phyloP scores from a whole-genome alignment of 169 alveolate genomes.

The Plasmodium coatneyi region DNA sequence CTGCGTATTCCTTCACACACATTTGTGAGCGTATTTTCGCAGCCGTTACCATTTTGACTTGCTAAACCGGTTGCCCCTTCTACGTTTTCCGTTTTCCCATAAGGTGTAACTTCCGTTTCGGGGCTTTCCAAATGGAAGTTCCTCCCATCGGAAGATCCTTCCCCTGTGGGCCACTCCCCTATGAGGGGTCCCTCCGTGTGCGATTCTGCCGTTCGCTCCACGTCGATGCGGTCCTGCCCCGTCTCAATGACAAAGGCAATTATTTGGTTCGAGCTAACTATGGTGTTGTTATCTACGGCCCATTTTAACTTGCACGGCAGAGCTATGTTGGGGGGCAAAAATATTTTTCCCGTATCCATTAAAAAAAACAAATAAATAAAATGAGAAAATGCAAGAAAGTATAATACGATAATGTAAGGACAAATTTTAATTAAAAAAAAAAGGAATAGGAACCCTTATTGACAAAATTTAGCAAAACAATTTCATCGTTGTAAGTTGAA shows the following conservation, averaged over 20 bases:
- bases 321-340: conserved; percentile 20
- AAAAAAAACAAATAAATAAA: not conserved
- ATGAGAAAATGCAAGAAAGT: not conserved
- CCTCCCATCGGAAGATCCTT: not conserved
- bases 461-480: not conserved
- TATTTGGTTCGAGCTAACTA: conserved; percentile 59
- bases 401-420: not conserved
- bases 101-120: not conserved
- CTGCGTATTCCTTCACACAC: not conserved
- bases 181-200: not conserved
- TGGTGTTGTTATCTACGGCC: conserved; percentile 59
- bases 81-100: not conserved
- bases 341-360: conserved; percentile 54
- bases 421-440: not conserved
- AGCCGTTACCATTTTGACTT: not conserved
- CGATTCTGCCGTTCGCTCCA: not conserved
- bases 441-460: not conserved
- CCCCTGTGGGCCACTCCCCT: not conserved
- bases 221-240: not conserved
- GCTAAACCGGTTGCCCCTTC: not conserved
- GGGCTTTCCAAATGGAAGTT: not conserved
- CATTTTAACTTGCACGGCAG: conserved; percentile 73
- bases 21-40: not conserved
- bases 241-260: conserved; percentile 58
- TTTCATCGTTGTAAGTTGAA: not conserved